Evolutionary conservation across 495 filamentous ascomycete species (phyloP), one percentile per base, ranked within the genome.

Genomic region (Penicillium samsonianum): DNA sequence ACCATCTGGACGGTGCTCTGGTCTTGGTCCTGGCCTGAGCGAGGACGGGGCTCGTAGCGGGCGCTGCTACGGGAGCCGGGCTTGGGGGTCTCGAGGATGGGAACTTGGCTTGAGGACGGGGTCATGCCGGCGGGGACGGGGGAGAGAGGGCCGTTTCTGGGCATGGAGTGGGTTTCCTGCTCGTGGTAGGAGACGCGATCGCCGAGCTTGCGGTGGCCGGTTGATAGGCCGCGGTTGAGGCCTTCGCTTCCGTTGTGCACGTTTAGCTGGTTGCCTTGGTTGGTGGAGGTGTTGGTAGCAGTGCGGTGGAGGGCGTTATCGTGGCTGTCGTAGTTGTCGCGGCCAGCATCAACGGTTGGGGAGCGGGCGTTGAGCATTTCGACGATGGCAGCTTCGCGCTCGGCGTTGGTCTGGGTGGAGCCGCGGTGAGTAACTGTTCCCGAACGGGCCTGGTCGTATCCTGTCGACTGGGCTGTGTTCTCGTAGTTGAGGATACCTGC

Each of bases 331-430:
- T 57, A 58, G 26, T 58, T 51, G 48, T 73, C 70, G 25, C 73
- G 69, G 35, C 66, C 62, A 5, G 65, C 53, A 49, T 81, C 78
- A 11, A 68, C 70, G n/a, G 69, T 69, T 2, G 72, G 71, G 1
- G 70, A 63, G 53, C 81, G 77, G 6, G 66, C 60, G 58, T 80
- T 80, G 28, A 81, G 67, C 4, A 69, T 65, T 25, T 73, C 75
- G 38, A 79, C 68, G 40, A 76, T 77, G 28, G 67, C 67, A 1
- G 67, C 75, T 62, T 82, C 80, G 23, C 70, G 70, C 48, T 67
- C 31, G 57, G 61, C 63, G 22, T 66, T 67, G 58, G 51, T 55
- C 6, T 55, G 53, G 20, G 42, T 67, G 7, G 65, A 70, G 20
- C 63, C 73, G 60, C 63, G 78, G 33, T 71, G 65, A 20, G 50